Evolutionary conservation across 805 yeast species (phyloP).

Genomic region (Saturnispora kantuleensis): DNA sequence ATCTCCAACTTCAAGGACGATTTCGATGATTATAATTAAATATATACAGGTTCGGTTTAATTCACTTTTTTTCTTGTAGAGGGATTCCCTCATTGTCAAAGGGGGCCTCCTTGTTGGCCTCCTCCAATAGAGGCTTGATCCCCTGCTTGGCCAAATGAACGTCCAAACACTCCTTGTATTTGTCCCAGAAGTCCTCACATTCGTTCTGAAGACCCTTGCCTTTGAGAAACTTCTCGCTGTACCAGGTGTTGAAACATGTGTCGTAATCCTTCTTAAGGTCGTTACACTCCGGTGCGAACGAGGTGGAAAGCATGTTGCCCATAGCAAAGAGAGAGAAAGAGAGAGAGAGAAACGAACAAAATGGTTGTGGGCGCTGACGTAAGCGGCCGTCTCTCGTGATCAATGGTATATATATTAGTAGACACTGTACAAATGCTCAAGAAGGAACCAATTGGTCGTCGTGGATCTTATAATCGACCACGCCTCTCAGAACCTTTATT

Average conservation of each 20-base stretch:
- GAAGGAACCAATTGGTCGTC: conserved; percentile 8
- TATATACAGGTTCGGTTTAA: not conserved
- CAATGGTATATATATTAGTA: too few relatives aligned
- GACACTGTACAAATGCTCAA: not conserved
- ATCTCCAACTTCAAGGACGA: conserved; percentile 19
- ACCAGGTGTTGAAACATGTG: conserved; percentile 91
- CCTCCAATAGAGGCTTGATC: conserved; percentile 73
- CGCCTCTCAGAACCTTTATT: conserved; percentile 53
- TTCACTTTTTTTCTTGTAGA: conserved; percentile 4
- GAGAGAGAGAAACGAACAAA: not conserved
- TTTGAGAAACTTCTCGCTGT: conserved; percentile 72
- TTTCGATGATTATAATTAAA: conserved; percentile 23
- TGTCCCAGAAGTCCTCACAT: conserved; percentile 83
- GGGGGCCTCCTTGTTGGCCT: conserved; percentile 85
- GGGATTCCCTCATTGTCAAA: conserved; percentile 60
- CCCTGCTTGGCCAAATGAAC: conserved; percentile 61
- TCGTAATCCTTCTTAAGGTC: conserved; percentile 79
- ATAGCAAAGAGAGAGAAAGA: conserved; percentile 16
- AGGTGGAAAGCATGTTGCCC: conserved; percentile 72
- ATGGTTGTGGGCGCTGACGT: not conserved
- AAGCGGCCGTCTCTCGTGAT: too few relatives aligned
- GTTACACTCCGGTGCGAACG: conserved; percentile 96
- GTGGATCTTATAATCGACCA: conserved; percentile 38
- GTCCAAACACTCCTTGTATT: conserved; percentile 81
- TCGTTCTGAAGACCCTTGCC: conserved; percentile 65